Base-by-base conservation (phyloP, 179 eudicot species). In the Vitellaria paradoxa region DNA sequence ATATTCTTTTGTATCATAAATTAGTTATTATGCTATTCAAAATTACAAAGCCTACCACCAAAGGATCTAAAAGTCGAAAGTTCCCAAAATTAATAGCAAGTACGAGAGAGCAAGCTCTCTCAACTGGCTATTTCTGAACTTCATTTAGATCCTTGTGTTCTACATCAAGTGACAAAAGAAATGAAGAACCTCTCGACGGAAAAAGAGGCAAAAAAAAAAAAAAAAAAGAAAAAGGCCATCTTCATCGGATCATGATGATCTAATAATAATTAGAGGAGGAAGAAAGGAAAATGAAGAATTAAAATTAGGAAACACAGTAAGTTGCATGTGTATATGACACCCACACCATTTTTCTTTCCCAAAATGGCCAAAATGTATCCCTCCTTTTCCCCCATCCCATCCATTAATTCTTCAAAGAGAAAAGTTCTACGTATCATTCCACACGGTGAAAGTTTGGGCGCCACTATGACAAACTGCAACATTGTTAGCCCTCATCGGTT, bases 11-110 rank as follows among this genome's bases (percentile, higher is more conserved):
- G 65, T 76, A 52, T 26, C 68, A 79, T 42, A 42, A 42, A 42
- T 42, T 42, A 42, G 3, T 73, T 50, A 50, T 45, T 66, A 61
- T 64, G 61, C 67, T 75, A 53, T 70, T 79, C 84, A 81, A 81
- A 86, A 82, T 82, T 88, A 86, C 89, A 84, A 86, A 82, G 83
- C 77, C 78, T 77, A 77, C 85, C 82, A 81, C 89, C 88, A 45
- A 90, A 88, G 89, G 91, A 89, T 85, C 87, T 75, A 70, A 24
- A 63, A 60, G 6, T 85, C 87, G 76, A 80, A 82, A 91, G 93
- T 85, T 92, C 91, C 91, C 93, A 90, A 93, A 93, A 93, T 76
- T 90, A 83, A 92, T 87, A 89, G 94, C 97, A 87, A 81, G 78
- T 55, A 76, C 86, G 88, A 73, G n/a, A 9, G 57, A 45, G 0